Percentiles rank a stretch among this genome's conserved stretches.
Evolutionary conservation across 2,329 filamentous ascomycete species (phyloP).

Genomic region (Pseudogymnoascus sp.): DNA sequence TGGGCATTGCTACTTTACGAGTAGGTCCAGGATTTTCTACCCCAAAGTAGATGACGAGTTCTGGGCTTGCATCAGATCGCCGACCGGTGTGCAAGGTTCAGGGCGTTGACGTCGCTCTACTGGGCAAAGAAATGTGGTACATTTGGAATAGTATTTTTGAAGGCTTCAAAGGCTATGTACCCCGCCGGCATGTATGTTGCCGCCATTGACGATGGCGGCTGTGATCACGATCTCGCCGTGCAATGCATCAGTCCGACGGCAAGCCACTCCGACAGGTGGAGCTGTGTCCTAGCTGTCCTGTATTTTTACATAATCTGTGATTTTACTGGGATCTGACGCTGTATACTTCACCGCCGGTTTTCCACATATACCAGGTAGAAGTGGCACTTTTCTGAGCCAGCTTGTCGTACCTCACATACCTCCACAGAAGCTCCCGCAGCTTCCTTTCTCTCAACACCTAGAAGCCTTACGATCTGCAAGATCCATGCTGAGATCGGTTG

Average conservation of each 20-base stretch:
- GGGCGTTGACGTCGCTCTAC: neutral
- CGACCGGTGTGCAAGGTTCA: conserved; percentile 6
- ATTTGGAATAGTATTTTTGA: neutral
- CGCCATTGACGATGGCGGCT: conserved; percentile 8
- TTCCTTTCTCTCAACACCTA: neutral
- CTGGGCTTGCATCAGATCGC: neutral
- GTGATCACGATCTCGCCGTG: conserved; percentile 8
- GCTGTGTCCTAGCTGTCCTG: neutral
- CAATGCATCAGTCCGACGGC: conserved; percentile 1
- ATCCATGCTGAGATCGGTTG: conserved; percentile 8
- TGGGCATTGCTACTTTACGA: conserved; percentile 4
- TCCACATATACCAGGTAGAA: neutral
- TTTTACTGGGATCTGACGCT: neutral
- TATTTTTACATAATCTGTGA: neutral
- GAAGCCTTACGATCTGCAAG: conserved; percentile 1
- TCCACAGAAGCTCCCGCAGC: neutral
- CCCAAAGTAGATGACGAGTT: neutral
- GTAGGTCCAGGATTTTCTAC: neutral
- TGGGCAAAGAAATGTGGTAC: neutral
- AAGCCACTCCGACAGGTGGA: neutral
- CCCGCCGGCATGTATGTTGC: conserved; percentile 1
- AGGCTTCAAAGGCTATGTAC: neutral
- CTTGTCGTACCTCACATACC: neutral
- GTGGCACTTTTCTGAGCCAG: neutral
- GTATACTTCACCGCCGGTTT: neutral